These are phyloP conservation scores for Didymella pomorum DNA, from an alignment of 2,329 filamentous ascomycete species.

Conservation along the genomic window DNA sequence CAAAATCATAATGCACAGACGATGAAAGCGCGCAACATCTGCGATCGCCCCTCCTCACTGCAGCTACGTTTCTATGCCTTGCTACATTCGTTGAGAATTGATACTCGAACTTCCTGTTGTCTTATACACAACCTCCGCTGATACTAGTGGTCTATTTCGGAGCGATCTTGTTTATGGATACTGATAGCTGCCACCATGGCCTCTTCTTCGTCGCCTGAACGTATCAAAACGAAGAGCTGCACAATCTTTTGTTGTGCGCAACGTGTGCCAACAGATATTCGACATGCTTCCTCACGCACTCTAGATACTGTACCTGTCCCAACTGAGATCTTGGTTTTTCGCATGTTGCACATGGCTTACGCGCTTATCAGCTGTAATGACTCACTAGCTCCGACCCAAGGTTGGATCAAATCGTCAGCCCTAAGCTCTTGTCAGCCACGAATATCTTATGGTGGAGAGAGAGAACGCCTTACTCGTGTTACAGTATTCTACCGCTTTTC, in stretches of 20 bases:
- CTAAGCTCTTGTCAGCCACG: too few species aligned
- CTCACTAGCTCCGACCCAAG: too few species aligned
- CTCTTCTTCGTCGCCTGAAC: neutral
- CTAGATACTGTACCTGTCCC: conserved; percentile 2
- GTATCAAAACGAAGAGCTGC: neutral
- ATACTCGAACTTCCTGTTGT: neutral
- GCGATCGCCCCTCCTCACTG: neutral
- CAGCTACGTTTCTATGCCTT: neutral
- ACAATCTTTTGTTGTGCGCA: too few species aligned
- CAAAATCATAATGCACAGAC: conserved; percentile 43
- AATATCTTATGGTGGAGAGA: too few species aligned
- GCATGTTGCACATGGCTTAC: conserved; percentile 3
- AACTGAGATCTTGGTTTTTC: neutral
- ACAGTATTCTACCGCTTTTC: too few species aligned
- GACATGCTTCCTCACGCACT: conserved; percentile 2
- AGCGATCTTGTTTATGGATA: neutral
- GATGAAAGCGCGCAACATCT: too few species aligned
- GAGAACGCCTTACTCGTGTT: too few species aligned
- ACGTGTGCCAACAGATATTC: too few species aligned
- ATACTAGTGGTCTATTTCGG: too few species aligned
- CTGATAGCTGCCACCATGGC: neutral
- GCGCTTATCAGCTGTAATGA: neutral
- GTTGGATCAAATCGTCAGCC: conserved; percentile 4
- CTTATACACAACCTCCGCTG: neutral
- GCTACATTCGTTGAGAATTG: conserved; percentile 1